Conservation (phyloP, 768 basidiomycete species). For the Imleria badia region DNA sequence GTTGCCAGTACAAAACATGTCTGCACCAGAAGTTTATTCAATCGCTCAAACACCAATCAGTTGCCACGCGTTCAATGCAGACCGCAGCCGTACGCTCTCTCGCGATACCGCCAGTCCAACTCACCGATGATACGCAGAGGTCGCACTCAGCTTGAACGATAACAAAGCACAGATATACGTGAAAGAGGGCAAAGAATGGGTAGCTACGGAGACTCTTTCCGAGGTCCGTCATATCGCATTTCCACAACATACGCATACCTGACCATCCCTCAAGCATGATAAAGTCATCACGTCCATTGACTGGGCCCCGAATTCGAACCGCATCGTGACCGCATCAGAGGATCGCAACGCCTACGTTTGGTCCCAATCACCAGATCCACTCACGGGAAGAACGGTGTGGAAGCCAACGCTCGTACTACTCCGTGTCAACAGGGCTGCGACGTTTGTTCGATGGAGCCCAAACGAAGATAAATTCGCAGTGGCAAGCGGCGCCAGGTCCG, state of each 20-base stretch:
- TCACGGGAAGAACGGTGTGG: slow-evolving; percentile 75
- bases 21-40: slow-evolving; percentile 73
- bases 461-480: slow-evolving; percentile 99
- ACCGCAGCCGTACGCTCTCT: slow-evolving; percentile 70
- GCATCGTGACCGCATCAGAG: slow-evolving; percentile 98
- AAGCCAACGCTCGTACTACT: slow-evolving; percentile 96
- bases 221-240: slow-evolving; percentile 53
- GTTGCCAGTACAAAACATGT: slow-evolving; percentile 38
- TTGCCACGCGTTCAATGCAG: slow-evolving; percentile 87
- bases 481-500: slow-evolving; percentile 88
- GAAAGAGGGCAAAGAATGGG: slow-evolving; percentile 67
- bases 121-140: slow-evolving; percentile 50
- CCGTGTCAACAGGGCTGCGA: slow-evolving; percentile 94
- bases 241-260: background rate
- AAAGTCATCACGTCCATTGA: slow-evolving; percentile 97
- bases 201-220: slow-evolving; percentile 69
- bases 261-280: slow-evolving; percentile 71
- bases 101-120: background rate
- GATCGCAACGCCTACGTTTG: slow-evolving; percentile 99
- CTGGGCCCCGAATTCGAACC: slow-evolving; percentile 96
- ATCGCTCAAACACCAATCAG: slow-evolving; percentile 85
- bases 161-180: slow-evolving; percentile 84
- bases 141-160: slow-evolving; percentile 88
- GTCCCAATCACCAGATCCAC: slow-evolving; percentile 75
- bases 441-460: slow-evolving; percentile 94